Evolutionary conservation across 176 grass and related monocot genomes (phyloP), one percentile per base, ranked within the genome.

Genomic region (Rhynchospora pubera): DNA sequence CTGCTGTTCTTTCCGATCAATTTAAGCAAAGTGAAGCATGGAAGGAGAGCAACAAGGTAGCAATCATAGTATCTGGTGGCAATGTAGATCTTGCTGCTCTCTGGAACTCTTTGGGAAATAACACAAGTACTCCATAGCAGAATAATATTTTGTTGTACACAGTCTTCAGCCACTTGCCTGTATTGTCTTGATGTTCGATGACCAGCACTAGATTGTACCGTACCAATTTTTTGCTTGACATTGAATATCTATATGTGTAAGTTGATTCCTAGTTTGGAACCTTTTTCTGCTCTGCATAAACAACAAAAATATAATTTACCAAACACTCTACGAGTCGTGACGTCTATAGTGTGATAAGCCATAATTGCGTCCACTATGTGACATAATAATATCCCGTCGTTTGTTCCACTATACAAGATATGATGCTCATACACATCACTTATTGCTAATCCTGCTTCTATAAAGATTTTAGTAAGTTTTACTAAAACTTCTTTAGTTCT

Each of bases 41-140:
- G 88, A 86, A 92, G 19, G 84, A 94, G 46, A 85, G 88, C 85
- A 92, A 85, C 77, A 92, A 91, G 74, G 85, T 97, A 71, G 94
- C 90, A 22, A 94, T 97, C 34, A 85, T 97, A 86, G 86, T 97
- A 43, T 97, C 92, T 0, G 94, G 90, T 39, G 92, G 92, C 39
- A 97, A 94, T 86, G 85, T 94, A 46, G 94, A 97, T 87, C 92
- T 97, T 1, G 57, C 73, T 32, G 74, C 82, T 57, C 88, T 97
- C 48, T 97, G 94, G 94, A 83, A 97, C 32, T 97, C 92, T 13
- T 97, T 0, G 60, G 45, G 16, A 89, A 61, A 85, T 86, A 61
- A 76, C 22, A 23, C 71, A 18, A 79, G 0, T 79, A 39, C 22
- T 15, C 7, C 55, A 79, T 18, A 58, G 34, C 13, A 15, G 58